A percentile compares a stretch with the other conserved stretches of the same genome.
phyloP scores from a whole-genome alignment of 495 filamentous ascomycete species.

The Hypomontagnella submonticulosa region DNA sequence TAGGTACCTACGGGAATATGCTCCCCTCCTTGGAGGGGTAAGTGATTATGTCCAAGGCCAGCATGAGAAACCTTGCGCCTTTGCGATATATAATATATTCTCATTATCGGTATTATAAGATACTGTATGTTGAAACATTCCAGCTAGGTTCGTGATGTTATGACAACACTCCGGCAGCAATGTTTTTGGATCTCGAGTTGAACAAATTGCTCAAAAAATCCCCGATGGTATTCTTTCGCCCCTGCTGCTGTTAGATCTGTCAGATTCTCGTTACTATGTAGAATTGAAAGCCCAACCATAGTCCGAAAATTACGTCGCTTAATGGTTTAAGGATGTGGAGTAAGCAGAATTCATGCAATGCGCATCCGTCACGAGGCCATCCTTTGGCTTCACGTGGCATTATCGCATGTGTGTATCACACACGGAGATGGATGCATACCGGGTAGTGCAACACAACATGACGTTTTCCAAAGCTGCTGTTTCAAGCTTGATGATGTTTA shows the following conservation, averaged over 20 bases:
- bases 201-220: conserved; percentile 20
- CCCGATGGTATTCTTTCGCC: conserved; percentile 13
- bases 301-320: conserved; percentile 14
- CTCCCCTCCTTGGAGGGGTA: too few species aligned
- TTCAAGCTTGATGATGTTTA: conserved; percentile 20
- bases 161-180: conserved; percentile 14
- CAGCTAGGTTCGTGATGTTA: not conserved
- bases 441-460: conserved; percentile 37
- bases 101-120: not conserved
- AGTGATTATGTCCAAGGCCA: too few species aligned
- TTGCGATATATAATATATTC: too few species aligned
- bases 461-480: conserved; percentile 26
- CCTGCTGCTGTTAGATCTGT: conserved; percentile 3
- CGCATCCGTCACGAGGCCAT: conserved; percentile 42
- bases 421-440: conserved; percentile 13
- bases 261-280: conserved; percentile 18
- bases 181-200: conserved; percentile 4
- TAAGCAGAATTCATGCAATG: conserved; percentile 45
- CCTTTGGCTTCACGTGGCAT: conserved; percentile 45
- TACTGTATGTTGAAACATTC: not conserved
- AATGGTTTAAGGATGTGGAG: conserved; percentile 35
- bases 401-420: conserved; percentile 10
- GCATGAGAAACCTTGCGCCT: too few species aligned
- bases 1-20: too few species aligned
- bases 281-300: conserved; percentile 16